Evolutionary conservation across 768 basidiomycete species (phyloP), one percentile per base, ranked within the genome.

Genomic region (Rhodocollybia butyracea): DNA sequence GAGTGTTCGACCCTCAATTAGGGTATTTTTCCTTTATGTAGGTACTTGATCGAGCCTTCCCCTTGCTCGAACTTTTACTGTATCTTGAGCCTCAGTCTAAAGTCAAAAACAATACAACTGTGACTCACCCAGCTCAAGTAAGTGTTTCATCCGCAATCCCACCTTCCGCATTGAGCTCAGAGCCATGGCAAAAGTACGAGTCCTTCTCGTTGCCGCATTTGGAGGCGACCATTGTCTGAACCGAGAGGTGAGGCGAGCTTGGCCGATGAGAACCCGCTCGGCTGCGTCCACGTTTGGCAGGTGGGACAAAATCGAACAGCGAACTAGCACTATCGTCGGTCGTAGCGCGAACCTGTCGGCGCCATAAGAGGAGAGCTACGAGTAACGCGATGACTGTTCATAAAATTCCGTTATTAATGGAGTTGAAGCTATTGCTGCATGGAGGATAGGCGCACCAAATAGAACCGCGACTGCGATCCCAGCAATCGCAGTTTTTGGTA

Each of bases 271-370:
- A 43, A 15, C 13, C 22, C 30, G 30, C 32, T 50, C 48, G 15
- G 19, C 34, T 19, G 21, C 5, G 39, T 13, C 34, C n/a, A n/a
- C 46, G 30, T 36, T n/a, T 30, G 8, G 26, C 26, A 41, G 39
- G 30, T 11, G 51, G 30, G 5, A 53, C 51, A 39, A 53, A 53
- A 22, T 53, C 51, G 26, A 53, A 53, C 15, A 53, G 24, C 39
- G 51, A 53, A 22, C 51, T 53, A 19, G 51, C 51, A n/a, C 39
- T 43, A 17, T 53, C 51, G 40, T 53, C 51, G 2, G 51, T 29
- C 24, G 34, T 21, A n/a, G 26, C 36, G 15, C 39, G 51, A 21
- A 53, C 51, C n/a, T 22, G 51, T 11, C 24, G 13, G 36, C 51
- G 51, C 51, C 51, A 53, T 22, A 53, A 32, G 19, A 53, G 38